Evolutionary conservation across 805 yeast genomes (phyloP).

Genomic region (Cyberlindnera bimundalis): DNA sequence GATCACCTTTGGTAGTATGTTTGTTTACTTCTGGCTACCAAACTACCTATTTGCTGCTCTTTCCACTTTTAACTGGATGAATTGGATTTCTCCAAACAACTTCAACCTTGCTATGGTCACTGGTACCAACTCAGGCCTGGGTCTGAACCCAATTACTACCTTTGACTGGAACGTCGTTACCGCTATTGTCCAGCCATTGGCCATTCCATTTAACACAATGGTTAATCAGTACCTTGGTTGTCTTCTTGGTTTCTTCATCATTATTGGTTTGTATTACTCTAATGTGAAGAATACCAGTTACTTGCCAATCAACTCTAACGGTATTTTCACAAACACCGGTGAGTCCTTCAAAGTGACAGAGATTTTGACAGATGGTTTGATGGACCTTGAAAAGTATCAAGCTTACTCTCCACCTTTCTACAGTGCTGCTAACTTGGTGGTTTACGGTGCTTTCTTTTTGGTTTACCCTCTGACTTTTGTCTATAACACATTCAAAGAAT

Average conservation of each 20-base stretch:
- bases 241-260: conserved; percentile 30
- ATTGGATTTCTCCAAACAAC: conserved; percentile 54
- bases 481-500: conserved; percentile 43
- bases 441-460: conserved; percentile 48
- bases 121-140: conserved; percentile 45
- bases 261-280: conserved; percentile 38
- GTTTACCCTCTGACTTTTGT: conserved; percentile 49
- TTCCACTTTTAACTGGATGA: conserved; percentile 50
- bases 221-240: conserved; percentile 34
- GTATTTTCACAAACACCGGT: conserved; percentile 51
- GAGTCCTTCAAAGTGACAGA: conserved; percentile 43
- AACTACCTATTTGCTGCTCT: conserved; percentile 40
- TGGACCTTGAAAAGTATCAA: conserved; percentile 46
- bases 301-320: conserved; percentile 45
- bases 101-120: conserved; percentile 45
- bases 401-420: conserved; percentile 63
- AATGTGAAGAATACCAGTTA: conserved; percentile 38
- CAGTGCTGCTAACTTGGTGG: conserved; percentile 57
- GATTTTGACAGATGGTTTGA: conserved; percentile 42
- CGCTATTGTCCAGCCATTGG: conserved; percentile 32
- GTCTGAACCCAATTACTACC: conserved; percentile 50
- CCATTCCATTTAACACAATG: conserved; percentile 42
- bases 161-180: conserved; percentile 48
- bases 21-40: conserved; percentile 45
- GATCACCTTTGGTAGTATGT: conserved; percentile 32